phyloP scores from a whole-genome alignment of 2,329 filamentous ascomycete species.

The Aureobasidium mangrovei region DNA sequence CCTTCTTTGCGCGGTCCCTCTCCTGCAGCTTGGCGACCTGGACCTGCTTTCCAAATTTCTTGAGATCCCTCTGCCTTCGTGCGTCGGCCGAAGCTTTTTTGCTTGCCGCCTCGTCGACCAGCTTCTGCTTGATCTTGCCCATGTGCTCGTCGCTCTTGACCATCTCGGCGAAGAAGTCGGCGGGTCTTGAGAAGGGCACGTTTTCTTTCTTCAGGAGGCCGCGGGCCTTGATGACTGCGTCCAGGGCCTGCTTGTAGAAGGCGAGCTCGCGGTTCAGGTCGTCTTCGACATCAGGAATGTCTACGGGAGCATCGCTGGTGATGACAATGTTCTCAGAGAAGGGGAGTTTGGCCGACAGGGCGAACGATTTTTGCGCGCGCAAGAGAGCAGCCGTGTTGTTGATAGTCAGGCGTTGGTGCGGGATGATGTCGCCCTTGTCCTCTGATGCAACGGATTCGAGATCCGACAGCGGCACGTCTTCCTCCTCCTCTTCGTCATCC shows the following conservation, averaged over 20 bases:
- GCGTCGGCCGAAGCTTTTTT: slow-evolving; percentile 93
- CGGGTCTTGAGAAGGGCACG: slow-evolving; percentile 76
- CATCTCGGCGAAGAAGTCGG: slow-evolving; percentile 98
- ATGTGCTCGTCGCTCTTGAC: slow-evolving; percentile 97
- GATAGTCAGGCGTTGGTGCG: slow-evolving; percentile 88
- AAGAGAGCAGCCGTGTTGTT: slow-evolving; percentile 89
- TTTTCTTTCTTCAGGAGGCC: slow-evolving; percentile 70
- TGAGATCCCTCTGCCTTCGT: slow-evolving; percentile 82
- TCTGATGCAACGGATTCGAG: slow-evolving; percentile 69
- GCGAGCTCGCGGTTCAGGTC: slow-evolving; percentile 86
- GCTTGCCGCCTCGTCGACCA: slow-evolving; percentile 80
- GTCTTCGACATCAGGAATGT: slow-evolving; percentile 77
- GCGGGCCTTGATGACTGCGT: slow-evolving; percentile 66
- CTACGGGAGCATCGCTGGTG: slow-evolving; percentile 56
- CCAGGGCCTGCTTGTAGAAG: slow-evolving; percentile 83
- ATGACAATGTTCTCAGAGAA: slow-evolving; percentile 81
- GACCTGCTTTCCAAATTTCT: slow-evolving; percentile 99
- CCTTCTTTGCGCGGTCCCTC: slow-evolving; percentile 81
- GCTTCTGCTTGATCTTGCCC: slow-evolving; percentile 88
- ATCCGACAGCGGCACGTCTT: slow-evolving; percentile 84
- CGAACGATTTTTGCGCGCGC: slow-evolving; percentile 69
- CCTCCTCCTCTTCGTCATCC: slow-evolving; percentile 64
- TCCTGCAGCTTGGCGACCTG: slow-evolving; percentile 95
- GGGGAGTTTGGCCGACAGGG: slow-evolving; percentile 58
- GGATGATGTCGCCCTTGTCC: slow-evolving; percentile 77